A percentile compares a stretch with the other conserved stretches of the same genome.
phyloP scores from a whole-genome alignment of 1,284 basidiomycete species.

The Vanrija pseudolonga region DNA sequence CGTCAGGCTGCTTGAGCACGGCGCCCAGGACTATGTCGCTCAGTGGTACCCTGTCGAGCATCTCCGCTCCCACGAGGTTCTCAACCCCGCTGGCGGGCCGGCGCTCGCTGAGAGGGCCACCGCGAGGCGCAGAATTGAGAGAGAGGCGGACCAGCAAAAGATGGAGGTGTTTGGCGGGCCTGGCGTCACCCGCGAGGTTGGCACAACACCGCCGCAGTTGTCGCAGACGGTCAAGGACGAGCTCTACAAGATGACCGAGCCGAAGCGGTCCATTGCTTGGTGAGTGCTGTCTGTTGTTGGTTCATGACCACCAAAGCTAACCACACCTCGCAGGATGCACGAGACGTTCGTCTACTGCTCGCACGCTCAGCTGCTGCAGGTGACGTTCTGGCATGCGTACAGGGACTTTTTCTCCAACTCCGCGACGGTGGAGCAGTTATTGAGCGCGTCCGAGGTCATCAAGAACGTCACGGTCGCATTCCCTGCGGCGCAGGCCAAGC shows the following conservation, averaged over 20 bases:
- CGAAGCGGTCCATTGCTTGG: conserved; percentile 40
- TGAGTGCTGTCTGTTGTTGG: conserved; percentile 17
- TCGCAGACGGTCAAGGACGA: conserved; percentile 21
- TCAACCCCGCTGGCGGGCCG: conserved; percentile 35
- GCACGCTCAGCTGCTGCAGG: conserved; percentile 40
- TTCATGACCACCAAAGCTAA: background rate
- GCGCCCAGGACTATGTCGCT: conserved; percentile 10
- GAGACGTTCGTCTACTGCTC: conserved; percentile 45
- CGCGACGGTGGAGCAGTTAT: conserved; percentile 32
- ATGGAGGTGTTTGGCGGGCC: conserved; percentile 28
- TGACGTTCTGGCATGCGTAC: conserved; percentile 48
- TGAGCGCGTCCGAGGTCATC: conserved; percentile 47
- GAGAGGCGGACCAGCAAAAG: conserved; percentile 29
- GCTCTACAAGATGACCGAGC: conserved; percentile 39
- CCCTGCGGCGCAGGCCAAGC: conserved; percentile 39
- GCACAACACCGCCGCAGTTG: conserved; percentile 30
- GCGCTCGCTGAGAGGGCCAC: conserved; percentile 24
- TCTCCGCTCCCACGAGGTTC: conserved; percentile 16
- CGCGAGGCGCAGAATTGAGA: conserved; percentile 22
- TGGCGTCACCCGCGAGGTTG: conserved; percentile 27
- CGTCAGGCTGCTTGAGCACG: conserved; percentile 28
- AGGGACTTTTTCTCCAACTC: conserved; percentile 42
- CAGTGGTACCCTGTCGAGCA: conserved; percentile 17
- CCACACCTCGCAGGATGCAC: conserved; percentile 45
- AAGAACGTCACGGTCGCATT: conserved; percentile 47